Conservation (phyloP, 2,329 filamentous ascomycete genomes). For the Pochonia chlamydosporia region DNA sequence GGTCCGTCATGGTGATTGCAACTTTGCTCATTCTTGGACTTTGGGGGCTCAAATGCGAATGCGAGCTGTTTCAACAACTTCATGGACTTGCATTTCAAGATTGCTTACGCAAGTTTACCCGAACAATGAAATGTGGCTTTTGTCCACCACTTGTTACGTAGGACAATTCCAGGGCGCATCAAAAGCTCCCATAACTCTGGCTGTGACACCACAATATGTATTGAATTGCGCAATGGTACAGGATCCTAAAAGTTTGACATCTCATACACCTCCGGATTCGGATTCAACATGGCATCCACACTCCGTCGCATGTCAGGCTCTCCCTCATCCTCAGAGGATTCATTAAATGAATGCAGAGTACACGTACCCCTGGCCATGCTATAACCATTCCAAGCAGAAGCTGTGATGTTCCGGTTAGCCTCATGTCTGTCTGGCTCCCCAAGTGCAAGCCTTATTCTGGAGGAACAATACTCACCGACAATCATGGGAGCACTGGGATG, state of each 20-base stretch:
- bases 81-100: too few relatives aligned
- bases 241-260: constrained; percentile 3
- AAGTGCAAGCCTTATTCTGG: background rate
- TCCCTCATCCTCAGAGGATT: constrained; percentile 58
- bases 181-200: too few relatives aligned
- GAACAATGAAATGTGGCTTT: too few relatives aligned
- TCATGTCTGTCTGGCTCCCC: background rate
- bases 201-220: background rate
- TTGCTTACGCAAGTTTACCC: too few relatives aligned
- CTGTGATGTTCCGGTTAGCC: constrained; percentile 32
- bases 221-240: background rate
- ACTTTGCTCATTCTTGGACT: too few relatives aligned
- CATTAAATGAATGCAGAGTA: constrained; percentile 72
- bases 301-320: constrained; percentile 49
- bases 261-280: constrained; percentile 21
- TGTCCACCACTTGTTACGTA: too few relatives aligned
- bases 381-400: constrained; percentile 78
- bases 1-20: too few relatives aligned
- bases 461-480: constrained; percentile 43
- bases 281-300: constrained; percentile 54
- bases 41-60: too few relatives aligned
- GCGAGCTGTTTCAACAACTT: too few relatives aligned
- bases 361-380: constrained; percentile 69
- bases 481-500: constrained; percentile 79
- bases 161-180: too few relatives aligned